phyloP scores from a whole-genome alignment of 1,139 yeast genomes.

The Nakaseomyces delphensis region DNA sequence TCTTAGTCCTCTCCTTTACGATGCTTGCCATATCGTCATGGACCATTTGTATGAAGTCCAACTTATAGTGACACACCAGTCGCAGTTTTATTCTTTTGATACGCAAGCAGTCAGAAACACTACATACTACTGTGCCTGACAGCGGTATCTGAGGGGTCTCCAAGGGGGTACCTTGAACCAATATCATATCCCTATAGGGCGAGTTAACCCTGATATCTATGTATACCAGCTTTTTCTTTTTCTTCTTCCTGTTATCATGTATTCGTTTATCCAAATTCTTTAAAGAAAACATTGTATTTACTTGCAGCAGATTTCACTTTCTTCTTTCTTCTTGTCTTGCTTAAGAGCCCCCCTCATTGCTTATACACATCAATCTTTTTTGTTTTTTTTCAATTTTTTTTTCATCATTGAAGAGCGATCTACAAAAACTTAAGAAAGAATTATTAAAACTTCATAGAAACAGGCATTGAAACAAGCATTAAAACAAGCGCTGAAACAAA shows the following conservation, averaged over 20 bases:
- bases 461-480: too few relatives aligned
- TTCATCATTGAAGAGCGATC: too few relatives aligned
- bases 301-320: neutral
- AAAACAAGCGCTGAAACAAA: too few relatives aligned
- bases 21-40: conserved; percentile 35
- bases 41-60: conserved; percentile 43
- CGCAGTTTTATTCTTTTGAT: conserved; percentile 41
- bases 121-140: conserved; percentile 49
- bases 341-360: too few relatives aligned
- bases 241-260: conserved; percentile 3
- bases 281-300: neutral
- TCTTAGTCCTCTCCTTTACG: conserved; percentile 42
- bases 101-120: conserved; percentile 44
- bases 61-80: conserved; percentile 45
- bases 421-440: too few relatives aligned
- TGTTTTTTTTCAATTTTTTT: too few relatives aligned
- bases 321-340: too few relatives aligned
- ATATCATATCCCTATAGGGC: conserved; percentile 44
- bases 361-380: too few relatives aligned
- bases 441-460: too few relatives aligned
- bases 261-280: conserved; percentile 1
- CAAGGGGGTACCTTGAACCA: conserved; percentile 49
- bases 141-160: conserved; percentile 49
- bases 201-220: conserved; percentile 38
- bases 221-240: conserved; percentile 12